Evolutionary conservation across 1,139 yeast species (phyloP).

Genomic region (Candida anutae): DNA sequence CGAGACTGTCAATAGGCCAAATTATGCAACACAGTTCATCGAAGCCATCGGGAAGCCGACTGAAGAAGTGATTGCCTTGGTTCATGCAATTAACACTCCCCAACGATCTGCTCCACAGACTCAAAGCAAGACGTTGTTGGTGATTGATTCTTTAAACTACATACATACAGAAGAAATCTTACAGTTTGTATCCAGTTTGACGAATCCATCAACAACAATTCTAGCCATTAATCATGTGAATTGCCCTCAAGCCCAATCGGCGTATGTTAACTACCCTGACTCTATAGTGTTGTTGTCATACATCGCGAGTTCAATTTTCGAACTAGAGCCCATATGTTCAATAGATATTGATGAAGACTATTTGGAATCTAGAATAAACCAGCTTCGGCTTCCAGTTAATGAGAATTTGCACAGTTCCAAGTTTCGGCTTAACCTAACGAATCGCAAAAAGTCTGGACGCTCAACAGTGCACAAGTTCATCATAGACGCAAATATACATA

Average conservation of each 20-base stretch:
- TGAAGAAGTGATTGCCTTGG: constrained; percentile 16
- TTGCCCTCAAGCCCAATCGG: constrained; percentile 23
- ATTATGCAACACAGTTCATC: constrained; percentile 40
- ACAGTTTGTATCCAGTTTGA: constrained; percentile 45
- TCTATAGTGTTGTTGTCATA: constrained; percentile 45
- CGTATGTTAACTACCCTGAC: constrained; percentile 41
- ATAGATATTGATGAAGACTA: constrained; percentile 39
- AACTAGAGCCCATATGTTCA: constrained; percentile 37
- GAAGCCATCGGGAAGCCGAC: constrained; percentile 30
- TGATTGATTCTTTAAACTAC: constrained; percentile 68
- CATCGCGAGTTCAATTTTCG: constrained; percentile 67
- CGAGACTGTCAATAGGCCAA: constrained; percentile 51
- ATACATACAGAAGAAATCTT: constrained; percentile 41
- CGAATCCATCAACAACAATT: constrained; percentile 47
- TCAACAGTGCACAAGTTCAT: constrained; percentile 50
- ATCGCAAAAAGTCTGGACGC: constrained; percentile 80
- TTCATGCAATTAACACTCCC: constrained; percentile 3
- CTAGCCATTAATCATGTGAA: constrained; percentile 58
- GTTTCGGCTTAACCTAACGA: constrained; percentile 48
- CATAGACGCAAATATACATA: constrained; percentile 46
- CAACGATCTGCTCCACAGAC: constrained; percentile 2
- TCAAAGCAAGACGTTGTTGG: constrained; percentile 25
- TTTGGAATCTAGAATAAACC: constrained; percentile 31
- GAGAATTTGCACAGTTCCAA: constrained; percentile 35
- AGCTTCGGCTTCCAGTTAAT: constrained; percentile 40